Evolutionary conservation across 139 green algal species (phyloP).

Genomic region (Volvox africanus): DNA sequence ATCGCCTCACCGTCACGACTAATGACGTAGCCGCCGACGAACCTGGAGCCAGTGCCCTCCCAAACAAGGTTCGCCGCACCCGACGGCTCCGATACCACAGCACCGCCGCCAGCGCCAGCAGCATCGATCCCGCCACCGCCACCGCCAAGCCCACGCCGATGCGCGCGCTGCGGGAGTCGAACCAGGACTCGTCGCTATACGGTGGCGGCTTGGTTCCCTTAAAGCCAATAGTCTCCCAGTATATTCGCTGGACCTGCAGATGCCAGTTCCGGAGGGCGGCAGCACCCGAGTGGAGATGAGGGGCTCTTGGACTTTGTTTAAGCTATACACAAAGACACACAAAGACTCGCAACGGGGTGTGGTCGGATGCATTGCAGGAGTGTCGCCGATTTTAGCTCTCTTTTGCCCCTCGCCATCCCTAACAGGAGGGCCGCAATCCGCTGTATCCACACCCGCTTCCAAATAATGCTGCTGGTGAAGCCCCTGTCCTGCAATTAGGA

Average conservation of each 20-base stretch:
- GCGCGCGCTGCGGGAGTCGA: background rate
- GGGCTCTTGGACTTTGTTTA: background rate
- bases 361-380: no score
- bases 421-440: no score
- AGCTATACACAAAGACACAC: no score
- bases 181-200: background rate
- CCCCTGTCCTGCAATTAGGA: no score
- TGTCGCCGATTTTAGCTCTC: no score
- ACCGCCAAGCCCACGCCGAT: background rate
- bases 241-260: background rate
- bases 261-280: no score
- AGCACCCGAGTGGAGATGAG: no score
- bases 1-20: slow-evolving; percentile 38
- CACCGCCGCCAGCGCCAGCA: background rate
- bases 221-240: slow-evolving; percentile 9
- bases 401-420: no score
- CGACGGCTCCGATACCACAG: background rate
- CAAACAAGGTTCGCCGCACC: slow-evolving; percentile 7
- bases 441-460: no score
- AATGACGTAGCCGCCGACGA: background rate
- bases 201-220: background rate
- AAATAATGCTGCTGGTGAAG: no score
- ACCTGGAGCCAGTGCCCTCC: slow-evolving; percentile 11
- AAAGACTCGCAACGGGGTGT: no score
- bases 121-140: background rate